A percentile compares a stretch with the other conserved stretches of the same genome.
Conservation (phyloP, 169 alveolate species). For the Pseudocohnilembus persalinus region DNA sequence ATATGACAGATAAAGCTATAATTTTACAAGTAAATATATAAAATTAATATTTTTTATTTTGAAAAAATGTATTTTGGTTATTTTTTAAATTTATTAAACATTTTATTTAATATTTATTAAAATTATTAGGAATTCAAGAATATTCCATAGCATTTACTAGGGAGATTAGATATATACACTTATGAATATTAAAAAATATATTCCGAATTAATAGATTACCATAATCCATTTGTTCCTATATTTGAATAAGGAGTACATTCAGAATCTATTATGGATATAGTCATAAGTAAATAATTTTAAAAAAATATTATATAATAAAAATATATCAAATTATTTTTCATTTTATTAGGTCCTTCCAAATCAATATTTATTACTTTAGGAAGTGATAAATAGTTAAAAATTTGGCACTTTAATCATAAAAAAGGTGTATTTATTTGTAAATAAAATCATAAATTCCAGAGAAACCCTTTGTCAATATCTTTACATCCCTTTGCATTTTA, state of each 20-base stretch:
- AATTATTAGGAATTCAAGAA: neutral
- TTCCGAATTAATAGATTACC: neutral
- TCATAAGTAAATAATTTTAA: too few species aligned
- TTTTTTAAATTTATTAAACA: too few species aligned
- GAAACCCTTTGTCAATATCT: constrained; percentile 31
- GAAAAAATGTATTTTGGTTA: too few species aligned
- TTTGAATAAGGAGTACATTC: neutral
- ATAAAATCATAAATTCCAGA: constrained; percentile 13
- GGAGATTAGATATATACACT: neutral
- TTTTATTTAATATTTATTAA: too few species aligned
- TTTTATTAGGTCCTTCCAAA: neutral
- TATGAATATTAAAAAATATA: neutral
- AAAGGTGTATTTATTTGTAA: neutral
- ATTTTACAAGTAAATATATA: neutral
- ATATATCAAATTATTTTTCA: too few species aligned
- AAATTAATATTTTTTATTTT: too few species aligned
- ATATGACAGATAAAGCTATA: neutral
- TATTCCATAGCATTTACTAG: neutral
- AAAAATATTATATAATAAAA: too few species aligned
- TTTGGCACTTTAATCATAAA: neutral
- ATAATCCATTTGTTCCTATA: neutral
- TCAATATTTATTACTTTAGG: neutral
- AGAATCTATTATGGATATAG: neutral
- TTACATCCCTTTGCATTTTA: constrained; percentile 37
- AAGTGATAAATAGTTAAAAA: neutral